Conservation (phyloP, 352 stramenopile species). For the Vaucheria bursata region DNA sequence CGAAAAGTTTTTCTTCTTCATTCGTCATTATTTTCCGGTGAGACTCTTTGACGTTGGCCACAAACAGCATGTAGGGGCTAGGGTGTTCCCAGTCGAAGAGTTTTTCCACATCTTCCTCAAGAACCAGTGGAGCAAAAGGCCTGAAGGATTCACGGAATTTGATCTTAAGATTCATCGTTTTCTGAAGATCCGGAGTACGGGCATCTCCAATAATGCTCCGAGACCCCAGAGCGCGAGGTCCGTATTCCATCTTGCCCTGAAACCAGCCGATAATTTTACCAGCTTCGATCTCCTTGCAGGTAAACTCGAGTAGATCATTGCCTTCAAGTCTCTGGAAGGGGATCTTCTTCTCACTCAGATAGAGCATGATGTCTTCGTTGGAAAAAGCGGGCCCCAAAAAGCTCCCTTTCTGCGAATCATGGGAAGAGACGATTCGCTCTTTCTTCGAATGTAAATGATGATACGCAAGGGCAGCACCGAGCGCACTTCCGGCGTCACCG, state of each 20-base stretch:
- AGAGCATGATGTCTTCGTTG: not conserved
- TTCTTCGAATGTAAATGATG: no score
- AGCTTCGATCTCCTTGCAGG: constrained; percentile 11
- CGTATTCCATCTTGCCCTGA: constrained; percentile 61
- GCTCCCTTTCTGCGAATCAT: not conserved
- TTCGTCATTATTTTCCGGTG: no score
- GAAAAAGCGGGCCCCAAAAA: not conserved
- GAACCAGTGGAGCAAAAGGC: constrained; percentile 63
- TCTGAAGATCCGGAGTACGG: constrained; percentile 57
- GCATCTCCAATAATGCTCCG: constrained; percentile 66
- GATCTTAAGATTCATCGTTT: constrained; percentile 52
- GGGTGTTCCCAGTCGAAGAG: constrained; percentile 12
- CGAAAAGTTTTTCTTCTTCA: no score
- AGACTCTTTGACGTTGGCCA: not conserved
- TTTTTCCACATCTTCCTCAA: constrained; percentile 53
- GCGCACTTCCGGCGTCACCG: constrained; percentile 34
- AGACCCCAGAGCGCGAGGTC: constrained; percentile 64
- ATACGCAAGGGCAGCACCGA: constrained; percentile 18
- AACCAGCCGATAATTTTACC: constrained; percentile 63
- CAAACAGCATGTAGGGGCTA: not conserved
- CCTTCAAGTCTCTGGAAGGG: not conserved
- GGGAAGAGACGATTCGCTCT: no score
- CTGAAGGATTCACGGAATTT: constrained; percentile 63
- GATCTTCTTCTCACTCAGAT: not conserved
- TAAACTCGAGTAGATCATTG: constrained; percentile 8